These are phyloP conservation scores for Leptodermis oblonga DNA, from an alignment of 257 asterid species.

Conservation along the genomic window DNA sequence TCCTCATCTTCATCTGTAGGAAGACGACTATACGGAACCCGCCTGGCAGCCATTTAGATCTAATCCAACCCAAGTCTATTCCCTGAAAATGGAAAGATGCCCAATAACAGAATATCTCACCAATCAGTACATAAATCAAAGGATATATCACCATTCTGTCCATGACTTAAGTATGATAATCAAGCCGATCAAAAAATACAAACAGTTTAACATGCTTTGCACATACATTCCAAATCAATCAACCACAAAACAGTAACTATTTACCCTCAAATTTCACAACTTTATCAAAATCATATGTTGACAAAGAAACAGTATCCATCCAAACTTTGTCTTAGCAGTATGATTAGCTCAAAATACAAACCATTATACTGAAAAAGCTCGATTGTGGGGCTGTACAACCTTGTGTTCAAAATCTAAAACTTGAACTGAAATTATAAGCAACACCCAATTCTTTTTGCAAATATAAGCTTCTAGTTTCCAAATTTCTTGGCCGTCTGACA, in stretches of 20 bases:
- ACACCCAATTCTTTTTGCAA: neutral
- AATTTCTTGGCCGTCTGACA: neutral
- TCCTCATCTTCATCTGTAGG: constrained; percentile 49
- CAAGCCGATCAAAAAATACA: neutral
- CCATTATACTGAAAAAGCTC: neutral
- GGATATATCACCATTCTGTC: neutral
- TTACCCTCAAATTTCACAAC: too few relatives aligned
- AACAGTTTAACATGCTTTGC: neutral
- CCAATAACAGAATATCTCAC: neutral
- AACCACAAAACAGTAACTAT: too few relatives aligned
- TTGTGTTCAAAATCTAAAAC: neutral
- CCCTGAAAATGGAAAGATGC: neutral
- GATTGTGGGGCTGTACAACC: neutral
- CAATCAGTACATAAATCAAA: too few relatives aligned
- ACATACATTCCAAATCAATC: neutral
- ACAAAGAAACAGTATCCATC: neutral
- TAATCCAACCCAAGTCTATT: neutral
- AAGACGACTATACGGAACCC: constrained; percentile 65
- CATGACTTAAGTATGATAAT: neutral
- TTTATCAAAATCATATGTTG: neutral
- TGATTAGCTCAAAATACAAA: neutral
- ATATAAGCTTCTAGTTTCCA: too few relatives aligned
- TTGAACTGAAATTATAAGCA: neutral
- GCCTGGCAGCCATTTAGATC: constrained; percentile 54
- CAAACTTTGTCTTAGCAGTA: neutral